Base-by-base conservation (phyloP, 371 early-diverging fungal genomes). In the Conidiobolus incongruus region DNA sequence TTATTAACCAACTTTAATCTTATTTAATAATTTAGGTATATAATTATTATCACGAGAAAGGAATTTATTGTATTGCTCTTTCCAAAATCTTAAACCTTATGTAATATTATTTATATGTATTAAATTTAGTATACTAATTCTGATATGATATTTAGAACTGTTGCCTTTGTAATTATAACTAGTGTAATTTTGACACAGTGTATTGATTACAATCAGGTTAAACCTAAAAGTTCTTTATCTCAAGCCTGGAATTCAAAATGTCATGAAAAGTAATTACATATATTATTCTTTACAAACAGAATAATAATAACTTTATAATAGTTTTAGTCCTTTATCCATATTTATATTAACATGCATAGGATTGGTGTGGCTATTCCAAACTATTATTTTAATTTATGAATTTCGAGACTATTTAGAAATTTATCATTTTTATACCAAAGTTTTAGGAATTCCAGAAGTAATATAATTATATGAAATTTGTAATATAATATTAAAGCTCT, bases 181-280 rank as follows among this genome's bases (percentile, higher is more conserved):
- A 68, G 87, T 11, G 80, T 80, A 0, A 94, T 94, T 58, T 56
- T 90, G 17, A 54, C 80, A 37, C 74, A 77, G 4, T 94, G 97
- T 59, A 64, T 96, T 29, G 81, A 94, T 55, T 83, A 88, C 51
- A 56, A 76, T 6, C 65, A 70, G 43, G 64, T 92, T 19, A 70
- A 71, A 19, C 58, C 66, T 30, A 68, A 70, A 34, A 66, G 72
- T 45, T 52, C 56, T 35, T 59, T 95, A 37, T 49, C 60, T 1
- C 77, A 87, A 7, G 81, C 88, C 1, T 55, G 92, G 24, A 58
- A 76, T 12, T 77, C 81, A 3, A 71, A 83, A 38, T 89, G 85
- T 49, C 43, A 67, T 16, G 56, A 61, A 49, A 56, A 44, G 66
- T 55, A 54, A n/a, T n/a, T n/a, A n/a, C n/a, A n/a, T n/a, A n/a